Evolutionary conservation across 345 rosid genomes (phyloP).

Genomic region (Toxicodendron radicans): DNA sequence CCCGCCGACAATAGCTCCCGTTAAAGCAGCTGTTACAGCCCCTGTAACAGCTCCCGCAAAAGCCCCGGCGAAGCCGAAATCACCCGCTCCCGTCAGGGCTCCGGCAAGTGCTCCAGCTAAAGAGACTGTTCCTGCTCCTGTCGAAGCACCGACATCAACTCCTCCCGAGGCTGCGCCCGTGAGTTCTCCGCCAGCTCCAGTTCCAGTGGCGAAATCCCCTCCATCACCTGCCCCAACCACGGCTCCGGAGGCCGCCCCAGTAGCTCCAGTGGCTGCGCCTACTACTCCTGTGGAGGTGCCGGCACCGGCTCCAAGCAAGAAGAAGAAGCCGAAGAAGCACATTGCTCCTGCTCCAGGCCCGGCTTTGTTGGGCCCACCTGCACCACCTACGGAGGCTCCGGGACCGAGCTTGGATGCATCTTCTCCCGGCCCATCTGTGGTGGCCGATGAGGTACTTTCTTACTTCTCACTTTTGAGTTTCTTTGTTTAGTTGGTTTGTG

Average conservation of each 20-base stretch:
- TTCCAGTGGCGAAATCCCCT: conserved; percentile 47
- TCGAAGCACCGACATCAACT: conserved; percentile 22
- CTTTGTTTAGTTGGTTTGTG: too few species aligned
- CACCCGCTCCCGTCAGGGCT: conserved; percentile 30
- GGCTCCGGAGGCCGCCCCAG: conserved; percentile 28
- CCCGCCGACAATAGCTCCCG: conserved; percentile 21
- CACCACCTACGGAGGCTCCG: conserved; percentile 58
- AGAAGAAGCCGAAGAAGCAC: conserved; percentile 47
- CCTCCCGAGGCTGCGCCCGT: conserved; percentile 27
- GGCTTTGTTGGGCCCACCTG: conserved; percentile 60
- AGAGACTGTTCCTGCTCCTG: conserved; percentile 19
- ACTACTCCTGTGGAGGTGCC: conserved; percentile 43
- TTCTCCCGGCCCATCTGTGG: conserved; percentile 58
- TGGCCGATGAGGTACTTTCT: conserved; percentile 49
- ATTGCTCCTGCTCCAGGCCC: conserved; percentile 60
- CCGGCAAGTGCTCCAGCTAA: conserved; percentile 21
- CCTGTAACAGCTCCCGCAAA: conserved; percentile 28
- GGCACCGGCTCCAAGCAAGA: conserved; percentile 62
- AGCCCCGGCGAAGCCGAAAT: conserved; percentile 24
- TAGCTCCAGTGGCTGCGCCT: conserved; percentile 25
- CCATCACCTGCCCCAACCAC: conserved; percentile 20
- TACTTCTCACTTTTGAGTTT: background rate
- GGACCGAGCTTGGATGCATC: conserved; percentile 41
- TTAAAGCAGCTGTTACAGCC: conserved; percentile 24
- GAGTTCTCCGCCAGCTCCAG: conserved; percentile 34